Evolutionary conservation across 805 yeast genomes (phyloP).

Genomic region (Starmerella floris): DNA sequence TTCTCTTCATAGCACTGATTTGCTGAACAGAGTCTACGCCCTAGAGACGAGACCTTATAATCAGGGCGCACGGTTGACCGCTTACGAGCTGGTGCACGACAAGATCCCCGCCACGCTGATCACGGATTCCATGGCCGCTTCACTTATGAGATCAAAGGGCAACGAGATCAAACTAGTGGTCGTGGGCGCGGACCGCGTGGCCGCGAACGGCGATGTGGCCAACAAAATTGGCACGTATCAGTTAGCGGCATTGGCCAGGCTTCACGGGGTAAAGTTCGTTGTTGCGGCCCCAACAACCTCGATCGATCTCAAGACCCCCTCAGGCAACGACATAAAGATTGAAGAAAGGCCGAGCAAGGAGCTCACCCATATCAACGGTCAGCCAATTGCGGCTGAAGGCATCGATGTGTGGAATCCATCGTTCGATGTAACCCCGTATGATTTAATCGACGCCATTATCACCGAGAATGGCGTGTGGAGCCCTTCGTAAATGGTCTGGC

Average conservation of each 20-base stretch:
- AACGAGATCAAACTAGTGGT: slow-evolving; percentile 74
- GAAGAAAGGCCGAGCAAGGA: slow-evolving; percentile 81
- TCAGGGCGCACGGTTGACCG: slow-evolving; percentile 88
- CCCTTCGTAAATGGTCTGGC: background rate
- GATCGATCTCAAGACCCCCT: slow-evolving; percentile 50
- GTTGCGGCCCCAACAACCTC: slow-evolving; percentile 96
- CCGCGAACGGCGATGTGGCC: slow-evolving; percentile 87
- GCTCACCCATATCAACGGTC: slow-evolving; percentile 64
- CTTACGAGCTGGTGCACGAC: slow-evolving; percentile 79
- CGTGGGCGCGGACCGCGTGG: slow-evolving; percentile 93
- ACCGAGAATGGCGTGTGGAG: slow-evolving; percentile 52
- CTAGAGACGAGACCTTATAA: slow-evolving; percentile 93
- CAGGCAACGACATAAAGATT: slow-evolving; percentile 66
- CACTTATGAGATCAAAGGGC: slow-evolving; percentile 43
- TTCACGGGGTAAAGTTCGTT: slow-evolving; percentile 60
- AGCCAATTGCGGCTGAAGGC: slow-evolving; percentile 64
- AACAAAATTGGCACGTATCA: slow-evolving; percentile 94
- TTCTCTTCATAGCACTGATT: slow-evolving; percentile 41
- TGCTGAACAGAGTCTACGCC: slow-evolving; percentile 62
- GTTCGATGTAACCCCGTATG: slow-evolving; percentile 82
- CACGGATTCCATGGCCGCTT: slow-evolving; percentile 85
- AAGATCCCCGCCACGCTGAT: slow-evolving; percentile 75
- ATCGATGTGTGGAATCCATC: slow-evolving; percentile 92
- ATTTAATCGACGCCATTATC: slow-evolving; percentile 72
- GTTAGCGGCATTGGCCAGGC: slow-evolving; percentile 59